These are phyloP conservation scores for Pestalotiopsis sp. DNA, from an alignment of 2,329 filamentous ascomycete genomes.

Conservation along the genomic window DNA sequence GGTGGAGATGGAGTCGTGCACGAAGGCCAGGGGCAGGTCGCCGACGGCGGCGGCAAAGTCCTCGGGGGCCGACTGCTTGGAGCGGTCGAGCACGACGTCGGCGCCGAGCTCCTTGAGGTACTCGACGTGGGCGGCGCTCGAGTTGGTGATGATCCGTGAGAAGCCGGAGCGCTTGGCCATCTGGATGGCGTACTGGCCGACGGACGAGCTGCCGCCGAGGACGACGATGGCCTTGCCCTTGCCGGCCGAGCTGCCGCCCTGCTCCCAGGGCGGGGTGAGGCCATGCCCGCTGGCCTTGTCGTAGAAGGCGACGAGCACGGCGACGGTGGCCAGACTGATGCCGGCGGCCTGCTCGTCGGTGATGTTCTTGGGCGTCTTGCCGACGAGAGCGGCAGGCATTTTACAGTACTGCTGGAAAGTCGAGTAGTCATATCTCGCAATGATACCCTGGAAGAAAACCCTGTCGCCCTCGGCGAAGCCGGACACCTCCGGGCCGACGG, in stretches of 20 bases:
- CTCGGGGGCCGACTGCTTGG: slow-evolving; percentile 15
- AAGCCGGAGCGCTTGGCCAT: slow-evolving; percentile 35
- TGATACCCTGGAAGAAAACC: slow-evolving; percentile 38
- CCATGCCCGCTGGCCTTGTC: slow-evolving; percentile 23
- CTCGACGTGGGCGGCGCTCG: slow-evolving; percentile 28
- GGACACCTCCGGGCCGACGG: slow-evolving; percentile 23
- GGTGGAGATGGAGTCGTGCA: slow-evolving; percentile 34
- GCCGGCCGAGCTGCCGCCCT: slow-evolving; percentile 22
- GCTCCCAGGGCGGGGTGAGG: slow-evolving; percentile 32
- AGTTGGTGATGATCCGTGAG: slow-evolving; percentile 33
- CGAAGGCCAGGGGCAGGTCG: slow-evolving; percentile 28
- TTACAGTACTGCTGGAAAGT: slow-evolving; percentile 41
- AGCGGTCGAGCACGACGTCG: slow-evolving; percentile 29
- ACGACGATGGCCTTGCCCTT: slow-evolving; percentile 27
- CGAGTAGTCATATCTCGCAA: slow-evolving; percentile 29
- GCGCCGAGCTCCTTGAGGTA: slow-evolving; percentile 24
- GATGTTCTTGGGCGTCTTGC: slow-evolving; percentile 31
- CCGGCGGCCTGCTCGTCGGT: slow-evolving; percentile 33
- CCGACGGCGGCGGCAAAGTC: slow-evolving; percentile 28
- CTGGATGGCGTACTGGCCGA: slow-evolving; percentile 37
- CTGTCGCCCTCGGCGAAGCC: slow-evolving; percentile 25
- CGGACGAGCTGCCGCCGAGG: slow-evolving; percentile 37
- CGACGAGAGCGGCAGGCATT: slow-evolving; percentile 33
- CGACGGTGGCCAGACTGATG: slow-evolving; percentile 25
- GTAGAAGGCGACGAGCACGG: slow-evolving; percentile 24